Percentiles rank a stretch among this genome's conserved stretches.
These are phyloP conservation scores for Boletus pseudopeckii DNA, from an alignment of 768 basidiomycete genomes.

Conservation along the genomic window DNA sequence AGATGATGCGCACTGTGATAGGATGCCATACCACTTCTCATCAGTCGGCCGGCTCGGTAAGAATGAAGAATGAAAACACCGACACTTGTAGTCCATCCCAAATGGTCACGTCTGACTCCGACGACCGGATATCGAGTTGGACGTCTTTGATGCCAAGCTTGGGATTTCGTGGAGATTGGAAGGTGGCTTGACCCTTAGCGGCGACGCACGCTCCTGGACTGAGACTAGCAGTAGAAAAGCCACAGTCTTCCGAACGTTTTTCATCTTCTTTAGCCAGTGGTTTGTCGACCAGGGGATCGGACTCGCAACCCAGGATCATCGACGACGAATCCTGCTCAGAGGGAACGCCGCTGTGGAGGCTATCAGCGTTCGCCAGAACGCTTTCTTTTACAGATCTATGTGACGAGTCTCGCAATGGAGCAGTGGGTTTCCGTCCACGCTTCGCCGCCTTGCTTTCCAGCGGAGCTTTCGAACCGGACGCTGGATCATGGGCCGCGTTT, in stretches of 20 bases:
- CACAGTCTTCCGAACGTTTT: neutral
- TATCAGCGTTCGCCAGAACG: neutral
- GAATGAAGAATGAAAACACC: slow-evolving; percentile 1
- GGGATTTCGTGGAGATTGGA: neutral
- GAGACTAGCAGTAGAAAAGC: neutral
- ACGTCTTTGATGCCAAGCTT: slow-evolving; percentile 9
- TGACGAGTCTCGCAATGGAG: neutral
- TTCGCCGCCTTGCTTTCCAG: neutral
- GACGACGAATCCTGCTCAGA: neutral
- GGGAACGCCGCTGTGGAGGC: slow-evolving; percentile 4
- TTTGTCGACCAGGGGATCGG: neutral
- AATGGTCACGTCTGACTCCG: slow-evolving; percentile 20
- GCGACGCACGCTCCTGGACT: neutral
- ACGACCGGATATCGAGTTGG: slow-evolving; percentile 8
- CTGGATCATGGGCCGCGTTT: neutral
- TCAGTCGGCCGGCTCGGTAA: neutral
- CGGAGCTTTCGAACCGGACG: neutral
- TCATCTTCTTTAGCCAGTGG: neutral
- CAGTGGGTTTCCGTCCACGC: neutral
- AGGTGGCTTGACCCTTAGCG: neutral
- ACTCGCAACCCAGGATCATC: neutral
- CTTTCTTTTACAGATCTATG: slow-evolving; percentile 1
- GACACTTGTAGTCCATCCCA: slow-evolving; percentile 25
- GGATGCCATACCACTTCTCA: neutral
- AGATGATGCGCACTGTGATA: slow-evolving; percentile 15